Evolutionary conservation across 352 stramenopile species (phyloP).

Genomic region (Phytophthora parvispora): DNA sequence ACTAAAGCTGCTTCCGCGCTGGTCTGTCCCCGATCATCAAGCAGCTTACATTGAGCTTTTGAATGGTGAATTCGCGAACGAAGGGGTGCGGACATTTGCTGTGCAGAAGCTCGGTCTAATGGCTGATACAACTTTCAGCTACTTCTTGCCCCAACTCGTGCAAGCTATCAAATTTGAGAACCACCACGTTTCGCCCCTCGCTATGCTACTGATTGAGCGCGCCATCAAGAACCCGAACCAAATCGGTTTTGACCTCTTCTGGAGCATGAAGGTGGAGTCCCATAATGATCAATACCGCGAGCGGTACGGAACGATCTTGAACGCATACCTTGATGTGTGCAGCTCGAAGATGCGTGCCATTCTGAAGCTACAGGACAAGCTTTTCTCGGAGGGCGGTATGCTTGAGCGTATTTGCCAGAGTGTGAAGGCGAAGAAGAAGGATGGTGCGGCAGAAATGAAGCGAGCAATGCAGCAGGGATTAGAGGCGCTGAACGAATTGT

Average conservation of each 20-base stretch:
- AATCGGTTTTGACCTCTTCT: slow-evolving; percentile 90
- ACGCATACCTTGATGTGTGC: slow-evolving; percentile 81
- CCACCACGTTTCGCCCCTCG: slow-evolving; percentile 78
- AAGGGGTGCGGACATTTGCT: slow-evolving; percentile 74
- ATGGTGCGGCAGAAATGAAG: slow-evolving; percentile 78
- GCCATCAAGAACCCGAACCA: slow-evolving; percentile 87
- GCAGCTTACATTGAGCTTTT: slow-evolving; percentile 84
- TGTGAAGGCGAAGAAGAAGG: slow-evolving; percentile 83
- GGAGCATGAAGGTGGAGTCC: slow-evolving; percentile 87
- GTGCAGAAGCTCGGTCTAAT: slow-evolving; percentile 78
- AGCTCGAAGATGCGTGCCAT: slow-evolving; percentile 92
- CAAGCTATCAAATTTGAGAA: slow-evolving; percentile 92
- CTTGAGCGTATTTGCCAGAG: slow-evolving; percentile 83
- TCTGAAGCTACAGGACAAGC: slow-evolving; percentile 88
- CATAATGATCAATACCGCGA: slow-evolving; percentile 78
- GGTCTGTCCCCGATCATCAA: slow-evolving; percentile 69
- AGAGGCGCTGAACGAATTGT: slow-evolving; percentile 74
- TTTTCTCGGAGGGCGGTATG: slow-evolving; percentile 77
- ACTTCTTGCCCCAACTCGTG: slow-evolving; percentile 89
- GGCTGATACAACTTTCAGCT: slow-evolving; percentile 86
- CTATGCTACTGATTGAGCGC: slow-evolving; percentile 78
- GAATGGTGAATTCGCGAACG: slow-evolving; percentile 80
- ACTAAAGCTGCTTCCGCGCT: slow-evolving; percentile 68
- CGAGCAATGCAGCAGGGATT: slow-evolving; percentile 77
- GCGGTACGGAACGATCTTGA: slow-evolving; percentile 78